Percentiles rank a stretch among this genome's conserved stretches.
Evolutionary conservation across 2,329 filamentous ascomycete genomes (phyloP).

Genomic region (Apiospora koreana): DNA sequence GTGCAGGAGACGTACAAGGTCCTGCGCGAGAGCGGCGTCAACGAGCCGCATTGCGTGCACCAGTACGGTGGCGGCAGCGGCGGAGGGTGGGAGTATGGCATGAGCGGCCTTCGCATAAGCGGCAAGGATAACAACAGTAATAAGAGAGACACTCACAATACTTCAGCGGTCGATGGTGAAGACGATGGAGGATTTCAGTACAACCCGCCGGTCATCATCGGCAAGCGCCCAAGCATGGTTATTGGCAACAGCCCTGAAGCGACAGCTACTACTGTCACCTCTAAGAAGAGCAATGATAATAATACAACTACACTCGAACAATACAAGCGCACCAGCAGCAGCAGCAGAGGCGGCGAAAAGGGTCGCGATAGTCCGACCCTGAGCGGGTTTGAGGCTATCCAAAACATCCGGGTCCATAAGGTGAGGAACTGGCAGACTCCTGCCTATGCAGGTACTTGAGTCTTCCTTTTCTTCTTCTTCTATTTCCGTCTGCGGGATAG

Average conservation of each 20-base stretch:
- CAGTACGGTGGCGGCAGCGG: conserved; percentile 38
- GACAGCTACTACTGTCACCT: neutral
- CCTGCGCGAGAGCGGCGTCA: conserved; percentile 49
- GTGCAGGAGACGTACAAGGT: conserved; percentile 54
- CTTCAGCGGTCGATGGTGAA: conserved; percentile 14
- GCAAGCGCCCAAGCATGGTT: neutral
- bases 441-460: neutral
- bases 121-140: conserved; percentile 23
- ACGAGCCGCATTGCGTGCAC: conserved; percentile 56
- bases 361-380: conserved; percentile 16
- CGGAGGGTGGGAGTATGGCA: conserved; percentile 26
- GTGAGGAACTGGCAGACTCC: conserved; percentile 24
- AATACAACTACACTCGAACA: neutral
- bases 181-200: neutral
- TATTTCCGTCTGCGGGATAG: neutral
- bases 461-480: neutral
- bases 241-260: too few relatives aligned
- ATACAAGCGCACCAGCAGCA: neutral
- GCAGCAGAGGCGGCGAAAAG: conserved; percentile 19
- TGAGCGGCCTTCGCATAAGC: conserved; percentile 34
- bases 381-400: conserved; percentile 29
- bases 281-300: neutral
- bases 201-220: neutral
- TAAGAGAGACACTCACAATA: neutral
- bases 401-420: conserved; percentile 31